Evolutionary conservation across 1,284 basidiomycete species (phyloP), one percentile per base, ranked within the genome.

Genomic region (Pulveroboletus sp.): DNA sequence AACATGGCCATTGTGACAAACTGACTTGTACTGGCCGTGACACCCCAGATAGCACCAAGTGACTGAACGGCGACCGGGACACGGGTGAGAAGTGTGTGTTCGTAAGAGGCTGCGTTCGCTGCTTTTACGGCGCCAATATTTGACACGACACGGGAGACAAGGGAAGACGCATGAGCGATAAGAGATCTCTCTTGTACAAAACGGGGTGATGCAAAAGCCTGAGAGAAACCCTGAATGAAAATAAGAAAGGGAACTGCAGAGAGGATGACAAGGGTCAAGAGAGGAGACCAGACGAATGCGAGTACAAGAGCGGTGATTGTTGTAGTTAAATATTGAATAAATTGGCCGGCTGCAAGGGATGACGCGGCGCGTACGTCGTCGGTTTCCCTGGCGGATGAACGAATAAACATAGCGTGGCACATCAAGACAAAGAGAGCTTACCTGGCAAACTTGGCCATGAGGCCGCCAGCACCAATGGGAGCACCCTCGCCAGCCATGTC

Each of bases 401-500:
- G 9, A 55, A 56, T 57, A 54, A n/a, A n/a, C n/a, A n/a, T 35
- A 45, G 17, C 42, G 26, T 20, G 2, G n/a, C 7, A 43, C 14
- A 33, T 5, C 10, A 24, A 50, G 22, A 38, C 10, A 40, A 39
- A 38, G 53, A 4, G 11, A 31, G 76, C 85, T 65, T 61, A 93
- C 95, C 87, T 86, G 26, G 91, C 85, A 71, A 98, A 98, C 70
- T 94, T 93, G 51, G 92, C 87, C 94, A 98, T 97, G 43, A 98
- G 78, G 20, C 96, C 96, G 56, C 91, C 96, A 47, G 94, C 92
- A 58, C 94, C 93, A 52, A 90, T 75, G 35, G 83, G 80, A 43
- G 81, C 80, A 39, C 81, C 78, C 25, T 81, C 77, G 25, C 78
- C 78, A 43, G 65, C 64, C 39, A 77, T 74, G 54, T 76, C 74